These are phyloP conservation scores for Elsinoe arachidis DNA, from an alignment of 2,329 filamentous ascomycete species.

Conservation along the genomic window DNA sequence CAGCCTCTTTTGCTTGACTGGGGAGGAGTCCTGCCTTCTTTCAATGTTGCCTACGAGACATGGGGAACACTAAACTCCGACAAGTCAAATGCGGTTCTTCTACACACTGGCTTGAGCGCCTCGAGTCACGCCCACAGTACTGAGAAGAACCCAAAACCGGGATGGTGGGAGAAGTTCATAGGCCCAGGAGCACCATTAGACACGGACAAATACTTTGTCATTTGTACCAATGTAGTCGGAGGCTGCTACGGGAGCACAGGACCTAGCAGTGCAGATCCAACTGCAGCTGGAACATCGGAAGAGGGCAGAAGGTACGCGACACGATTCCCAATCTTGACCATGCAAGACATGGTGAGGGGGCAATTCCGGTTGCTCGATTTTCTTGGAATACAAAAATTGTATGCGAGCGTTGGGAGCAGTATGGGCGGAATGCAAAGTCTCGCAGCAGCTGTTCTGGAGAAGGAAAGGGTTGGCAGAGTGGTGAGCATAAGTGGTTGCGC, in stretches of 20 bases:
- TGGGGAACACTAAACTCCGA: constrained; percentile 77
- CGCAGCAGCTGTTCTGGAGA: constrained; percentile 75
- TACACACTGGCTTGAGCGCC: constrained; percentile 93
- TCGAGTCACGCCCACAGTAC: constrained; percentile 95
- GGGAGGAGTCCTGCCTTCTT: constrained; percentile 84
- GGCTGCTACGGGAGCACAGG: constrained; percentile 95
- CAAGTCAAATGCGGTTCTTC: constrained; percentile 77
- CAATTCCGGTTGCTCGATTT: constrained; percentile 82
- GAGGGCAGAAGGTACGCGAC: constrained; percentile 87
- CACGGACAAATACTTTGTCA: constrained; percentile 83
- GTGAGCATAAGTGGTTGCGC: constrained; percentile 91
- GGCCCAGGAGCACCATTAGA: constrained; percentile 77
- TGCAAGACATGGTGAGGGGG: constrained; percentile 95
- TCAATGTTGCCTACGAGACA: constrained; percentile 84
- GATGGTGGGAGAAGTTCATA: constrained; percentile 99
- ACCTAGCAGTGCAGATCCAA: constrained; percentile 74
- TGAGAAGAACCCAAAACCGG: constrained; percentile 72
- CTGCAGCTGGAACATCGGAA: constrained; percentile 31
- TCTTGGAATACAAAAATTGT: constrained; percentile 67
- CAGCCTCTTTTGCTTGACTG: constrained; percentile 80
- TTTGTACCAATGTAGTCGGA: constrained; percentile 94
- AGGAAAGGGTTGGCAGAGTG: constrained; percentile 69
- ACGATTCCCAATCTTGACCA: constrained; percentile 86
- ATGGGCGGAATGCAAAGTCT: constrained; percentile 99
- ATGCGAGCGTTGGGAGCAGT: constrained; percentile 88